Evolutionary conservation across 306 rosid genomes (phyloP).

Genomic region (Lathyrus aphaca): DNA sequence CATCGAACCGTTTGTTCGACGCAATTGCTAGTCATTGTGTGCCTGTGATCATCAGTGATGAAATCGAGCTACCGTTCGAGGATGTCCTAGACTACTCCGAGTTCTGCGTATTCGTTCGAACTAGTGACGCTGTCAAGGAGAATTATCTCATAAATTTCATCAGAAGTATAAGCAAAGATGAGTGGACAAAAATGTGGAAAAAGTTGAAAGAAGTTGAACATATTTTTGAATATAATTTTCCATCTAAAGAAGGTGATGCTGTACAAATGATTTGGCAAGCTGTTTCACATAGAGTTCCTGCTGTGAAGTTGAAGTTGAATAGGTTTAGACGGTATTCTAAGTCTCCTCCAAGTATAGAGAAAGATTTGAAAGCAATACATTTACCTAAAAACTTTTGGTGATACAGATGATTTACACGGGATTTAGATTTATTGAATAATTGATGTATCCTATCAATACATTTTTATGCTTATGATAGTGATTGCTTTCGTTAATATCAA

Average conservation of each 20-base stretch:
- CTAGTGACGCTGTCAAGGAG: slow-evolving; percentile 57
- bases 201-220: slow-evolving; percentile 63
- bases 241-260: slow-evolving; percentile 71
- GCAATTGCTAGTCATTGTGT: slow-evolving; percentile 86
- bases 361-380: slow-evolving; percentile 42
- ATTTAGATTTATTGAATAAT: neutral
- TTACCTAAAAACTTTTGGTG: slow-evolving; percentile 64
- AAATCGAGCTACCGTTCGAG: slow-evolving; percentile 74
- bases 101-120: slow-evolving; percentile 66
- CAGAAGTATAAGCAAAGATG: slow-evolving; percentile 52
- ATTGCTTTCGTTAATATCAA: too few relatives aligned
- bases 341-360: slow-evolving; percentile 31
- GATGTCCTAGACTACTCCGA: slow-evolving; percentile 77
- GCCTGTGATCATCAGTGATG: slow-evolving; percentile 76
- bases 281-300: slow-evolving; percentile 67
- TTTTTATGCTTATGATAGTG: too few relatives aligned
- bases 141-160: slow-evolving; percentile 59
- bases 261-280: slow-evolving; percentile 86
- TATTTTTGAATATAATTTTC: slow-evolving; percentile 64
- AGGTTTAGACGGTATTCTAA: slow-evolving; percentile 51
- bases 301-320: slow-evolving; percentile 54
- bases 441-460: neutral
- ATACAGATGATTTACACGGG: neutral
- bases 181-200: slow-evolving; percentile 81
- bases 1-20: slow-evolving; percentile 81